These are phyloP conservation scores for Annona cherimola DNA, from an alignment of 164 flowering plant genomes.

Conservation along the genomic window DNA sequence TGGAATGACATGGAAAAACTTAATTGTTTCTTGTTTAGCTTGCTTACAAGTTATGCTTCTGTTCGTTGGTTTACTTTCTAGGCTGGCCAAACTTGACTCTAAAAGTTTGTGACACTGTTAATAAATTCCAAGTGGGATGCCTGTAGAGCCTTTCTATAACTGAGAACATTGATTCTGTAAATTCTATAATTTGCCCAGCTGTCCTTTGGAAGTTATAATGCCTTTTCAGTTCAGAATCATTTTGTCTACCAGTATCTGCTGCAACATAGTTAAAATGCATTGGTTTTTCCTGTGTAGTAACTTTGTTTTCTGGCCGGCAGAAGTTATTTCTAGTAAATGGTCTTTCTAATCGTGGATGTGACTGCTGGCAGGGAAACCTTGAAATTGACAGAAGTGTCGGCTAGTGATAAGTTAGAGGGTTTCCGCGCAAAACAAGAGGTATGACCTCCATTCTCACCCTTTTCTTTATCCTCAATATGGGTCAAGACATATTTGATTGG, in stretches of 20 bases:
- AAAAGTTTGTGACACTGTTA: neutral
- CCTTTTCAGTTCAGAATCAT: too few species aligned
- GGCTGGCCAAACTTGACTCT: neutral
- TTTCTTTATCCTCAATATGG: neutral
- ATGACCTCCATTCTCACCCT: slow-evolving; percentile 2
- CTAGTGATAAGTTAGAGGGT: slow-evolving; percentile 85
- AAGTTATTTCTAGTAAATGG: neutral
- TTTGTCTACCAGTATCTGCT: too few species aligned
- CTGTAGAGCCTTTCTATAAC: neutral
- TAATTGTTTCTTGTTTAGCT: neutral
- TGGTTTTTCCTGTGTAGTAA: neutral
- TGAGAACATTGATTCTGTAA: too few species aligned
- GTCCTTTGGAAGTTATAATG: too few species aligned
- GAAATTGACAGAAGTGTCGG: slow-evolving; percentile 85
- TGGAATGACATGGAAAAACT: neutral
- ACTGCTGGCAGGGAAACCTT: slow-evolving; percentile 44
- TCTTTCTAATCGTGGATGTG: neutral
- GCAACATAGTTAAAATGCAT: too few species aligned
- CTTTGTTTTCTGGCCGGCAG: neutral
- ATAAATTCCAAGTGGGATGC: neutral
- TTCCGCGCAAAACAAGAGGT: slow-evolving; percentile 95
- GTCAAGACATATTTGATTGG: neutral
- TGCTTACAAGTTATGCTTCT: neutral
- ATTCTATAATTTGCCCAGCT: too few species aligned
- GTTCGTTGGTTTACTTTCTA: neutral